These are phyloP conservation scores for Scleroderma citrinum DNA, from an alignment of 768 basidiomycete species.

Conservation along the genomic window DNA sequence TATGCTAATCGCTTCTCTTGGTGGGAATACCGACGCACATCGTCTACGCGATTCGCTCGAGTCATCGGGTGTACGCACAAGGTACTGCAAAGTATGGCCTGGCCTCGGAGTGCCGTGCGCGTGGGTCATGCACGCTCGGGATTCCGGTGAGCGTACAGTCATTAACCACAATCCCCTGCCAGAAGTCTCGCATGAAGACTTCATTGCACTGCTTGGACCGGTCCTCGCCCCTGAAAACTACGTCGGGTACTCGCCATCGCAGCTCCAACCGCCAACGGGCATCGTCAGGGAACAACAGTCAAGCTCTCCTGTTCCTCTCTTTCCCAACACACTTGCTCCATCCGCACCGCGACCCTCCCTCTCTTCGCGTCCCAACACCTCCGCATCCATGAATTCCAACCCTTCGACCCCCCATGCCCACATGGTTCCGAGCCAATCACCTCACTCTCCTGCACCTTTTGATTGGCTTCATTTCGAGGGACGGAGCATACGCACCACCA, in stretches of 20 bases:
- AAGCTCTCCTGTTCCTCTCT: conserved; percentile 25
- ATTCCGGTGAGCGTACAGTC: conserved; percentile 58
- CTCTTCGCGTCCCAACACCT: conserved; percentile 27
- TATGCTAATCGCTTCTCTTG: conserved; percentile 67
- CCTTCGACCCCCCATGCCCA: conserved; percentile 3
- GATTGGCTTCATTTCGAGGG: conserved; percentile 89
- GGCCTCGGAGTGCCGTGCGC: conserved; percentile 71
- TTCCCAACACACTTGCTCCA: conserved; percentile 18
- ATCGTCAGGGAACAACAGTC: conserved; percentile 14
- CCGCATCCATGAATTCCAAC: conserved; percentile 21
- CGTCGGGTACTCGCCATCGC: conserved; percentile 21
- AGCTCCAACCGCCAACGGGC: conserved; percentile 16
- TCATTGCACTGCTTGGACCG: conserved; percentile 74
- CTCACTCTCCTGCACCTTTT: conserved; percentile 68
- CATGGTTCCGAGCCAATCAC: conserved; percentile 32
- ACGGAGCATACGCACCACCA: conserved; percentile 69
- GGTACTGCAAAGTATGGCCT: conserved; percentile 70
- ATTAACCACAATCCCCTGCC: conserved; percentile 87
- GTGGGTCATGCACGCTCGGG: conserved; percentile 75
- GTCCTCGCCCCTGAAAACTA: conserved; percentile 80
- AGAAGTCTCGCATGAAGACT: conserved; percentile 83
- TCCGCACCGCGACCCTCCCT: conserved; percentile 30
- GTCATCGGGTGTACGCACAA: conserved; percentile 58
- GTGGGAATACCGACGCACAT: conserved; percentile 63
- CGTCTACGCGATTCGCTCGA: conserved; percentile 62